Evolutionary conservation across 257 asterid genomes (phyloP).

Genomic region (Osmanthus fragrans): DNA sequence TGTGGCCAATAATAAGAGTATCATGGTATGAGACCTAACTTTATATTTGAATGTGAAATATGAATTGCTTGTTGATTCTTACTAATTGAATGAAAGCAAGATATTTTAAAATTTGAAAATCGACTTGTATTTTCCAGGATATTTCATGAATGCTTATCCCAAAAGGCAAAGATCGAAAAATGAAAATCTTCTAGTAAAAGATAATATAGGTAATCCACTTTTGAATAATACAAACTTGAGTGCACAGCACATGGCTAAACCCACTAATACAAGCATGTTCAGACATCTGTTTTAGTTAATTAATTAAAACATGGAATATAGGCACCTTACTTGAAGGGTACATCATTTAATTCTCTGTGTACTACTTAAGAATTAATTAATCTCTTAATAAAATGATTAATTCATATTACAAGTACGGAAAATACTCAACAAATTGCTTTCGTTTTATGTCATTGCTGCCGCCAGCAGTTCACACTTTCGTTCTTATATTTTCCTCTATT

Average conservation of each 20-base stretch:
- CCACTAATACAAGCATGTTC: constrained; percentile 17
- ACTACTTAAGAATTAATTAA: constrained; percentile 17
- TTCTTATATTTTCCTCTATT: not conserved
- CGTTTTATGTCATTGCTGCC: not conserved
- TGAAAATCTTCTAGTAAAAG: not conserved
- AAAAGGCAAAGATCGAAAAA: not conserved
- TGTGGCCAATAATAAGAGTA: no score
- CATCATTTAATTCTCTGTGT: constrained; percentile 7
- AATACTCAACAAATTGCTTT: constrained; percentile 17
- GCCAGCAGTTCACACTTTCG: not conserved
- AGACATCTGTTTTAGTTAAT: constrained; percentile 25
- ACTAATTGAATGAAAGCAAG: not conserved
- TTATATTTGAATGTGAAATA: no score
- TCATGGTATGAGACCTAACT: no score
- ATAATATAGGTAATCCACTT: not conserved
- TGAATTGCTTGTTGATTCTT: no score
- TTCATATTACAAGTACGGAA: constrained; percentile 18
- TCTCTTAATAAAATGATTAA: constrained; percentile 7
- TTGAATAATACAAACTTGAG: constrained; percentile 23
- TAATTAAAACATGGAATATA: constrained; percentile 33
- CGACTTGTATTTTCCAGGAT: not conserved
- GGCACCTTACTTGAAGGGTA: constrained; percentile 34
- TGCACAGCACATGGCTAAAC: constrained; percentile 28
- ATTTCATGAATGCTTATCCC: not conserved
- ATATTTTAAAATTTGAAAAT: not conserved